Evolutionary conservation across 441 rosid species (phyloP), one percentile per base, ranked within the genome.

Genomic region (Breynia disticha): DNA sequence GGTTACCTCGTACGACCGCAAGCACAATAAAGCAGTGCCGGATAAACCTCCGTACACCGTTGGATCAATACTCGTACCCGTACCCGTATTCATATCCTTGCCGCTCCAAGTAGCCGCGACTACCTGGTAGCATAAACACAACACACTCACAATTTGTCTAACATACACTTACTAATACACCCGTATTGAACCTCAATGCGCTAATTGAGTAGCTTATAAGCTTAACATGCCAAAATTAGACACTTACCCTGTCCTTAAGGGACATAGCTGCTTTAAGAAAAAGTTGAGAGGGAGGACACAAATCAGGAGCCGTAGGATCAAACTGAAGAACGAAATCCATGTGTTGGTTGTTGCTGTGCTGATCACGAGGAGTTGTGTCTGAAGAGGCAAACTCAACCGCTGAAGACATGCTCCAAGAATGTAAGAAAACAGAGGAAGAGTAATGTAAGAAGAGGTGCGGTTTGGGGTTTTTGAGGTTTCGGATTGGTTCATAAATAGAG

Each of bases 21-120:
- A 65, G 73, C 94, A 84, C 11, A 72, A 63, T 72, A 84, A 68
- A 52, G 90, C 95, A 9, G 96, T 87, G 20, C 97, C 96, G 11
- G 81, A 70, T 46, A 84, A 44, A 20, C 97, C 97, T 58, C 82
- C 64, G 43, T 78, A 81, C 12, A 78, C 78, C 16, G 95, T 86
- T 67, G 86, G 83, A 67, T 86, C 89, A 19, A 62, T 14, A 12
- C 59, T 70, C 59, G 20, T 5, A 57, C 8, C 35, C n/a, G n/a
- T n/a, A n/a, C 21, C 66, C 64, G 73, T 35, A 50, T 50, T 73
- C 50, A 6, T 51, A 20, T 14, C 57, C 60, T 66, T 56, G 57
- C 93, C 90, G 77, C 63, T 84, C 84, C n/a, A 41, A 41, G n/a
- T 41, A 7, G n/a, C 44, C 44, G 2, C 3, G 3, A 41, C 44